These are phyloP conservation scores for Boletus mariae DNA, from an alignment of 1,284 basidiomycete genomes.

Conservation along the genomic window DNA sequence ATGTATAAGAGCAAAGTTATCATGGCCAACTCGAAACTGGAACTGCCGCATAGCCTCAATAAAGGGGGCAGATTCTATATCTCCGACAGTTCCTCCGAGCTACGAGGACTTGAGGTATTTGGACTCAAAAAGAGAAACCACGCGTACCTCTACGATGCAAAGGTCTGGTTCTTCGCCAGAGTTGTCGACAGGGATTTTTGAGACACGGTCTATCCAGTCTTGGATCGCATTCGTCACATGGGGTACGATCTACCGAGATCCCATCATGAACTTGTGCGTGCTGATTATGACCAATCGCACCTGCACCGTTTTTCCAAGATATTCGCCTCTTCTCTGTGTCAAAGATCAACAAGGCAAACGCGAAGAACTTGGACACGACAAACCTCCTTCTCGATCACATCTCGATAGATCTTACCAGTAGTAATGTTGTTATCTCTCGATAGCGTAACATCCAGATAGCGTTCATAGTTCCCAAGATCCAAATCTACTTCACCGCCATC, in stretches of 20 bases:
- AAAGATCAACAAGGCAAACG: slow-evolving; percentile 18
- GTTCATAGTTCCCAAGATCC: slow-evolving; percentile 97
- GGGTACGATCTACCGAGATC: slow-evolving; percentile 77
- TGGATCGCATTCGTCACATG: slow-evolving; percentile 97
- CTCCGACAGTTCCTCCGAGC: slow-evolving; percentile 95
- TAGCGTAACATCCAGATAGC: slow-evolving; percentile 94
- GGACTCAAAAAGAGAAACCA: not conserved
- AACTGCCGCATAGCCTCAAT: slow-evolving; percentile 99
- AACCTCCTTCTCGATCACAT: slow-evolving; percentile 98
- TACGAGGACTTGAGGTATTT: slow-evolving; percentile 32
- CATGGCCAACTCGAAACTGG: slow-evolving; percentile 96
- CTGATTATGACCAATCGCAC: slow-evolving; percentile 34
- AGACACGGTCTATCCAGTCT: slow-evolving; percentile 97
- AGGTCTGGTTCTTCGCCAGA: slow-evolving; percentile 93
- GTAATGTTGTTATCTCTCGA: slow-evolving; percentile 97
- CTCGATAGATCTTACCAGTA: slow-evolving; percentile 95
- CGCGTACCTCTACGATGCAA: slow-evolving; percentile 88
- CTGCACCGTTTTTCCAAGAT: slow-evolving; percentile 96
- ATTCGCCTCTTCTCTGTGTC: slow-evolving; percentile 85
- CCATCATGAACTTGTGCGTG: slow-evolving; percentile 4
- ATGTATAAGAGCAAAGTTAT: slow-evolving; percentile 97
- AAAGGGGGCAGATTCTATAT: slow-evolving; percentile 96
- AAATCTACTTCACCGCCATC: slow-evolving; percentile 99
- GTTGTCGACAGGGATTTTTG: slow-evolving; percentile 92
- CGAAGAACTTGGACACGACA: slow-evolving; percentile 28